Percentiles rank a stretch among this genome's conserved stretches.
Evolutionary conservation across 768 basidiomycete genomes (phyloP).

Genomic region (Boletus rubroflammeus): DNA sequence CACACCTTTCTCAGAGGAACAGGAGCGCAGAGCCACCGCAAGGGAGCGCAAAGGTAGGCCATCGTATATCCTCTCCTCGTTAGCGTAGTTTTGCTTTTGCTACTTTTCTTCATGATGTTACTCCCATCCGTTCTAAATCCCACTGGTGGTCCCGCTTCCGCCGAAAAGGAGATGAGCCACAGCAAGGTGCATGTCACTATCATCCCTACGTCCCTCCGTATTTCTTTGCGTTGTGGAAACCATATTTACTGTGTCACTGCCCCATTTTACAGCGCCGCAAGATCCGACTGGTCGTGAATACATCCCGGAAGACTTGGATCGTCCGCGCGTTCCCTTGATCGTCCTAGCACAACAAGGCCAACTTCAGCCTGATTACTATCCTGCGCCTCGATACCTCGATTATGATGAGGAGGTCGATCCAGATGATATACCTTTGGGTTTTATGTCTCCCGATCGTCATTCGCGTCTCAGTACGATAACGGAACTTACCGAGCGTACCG

Average conservation of each 20-base stretch:
- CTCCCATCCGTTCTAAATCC: constrained; percentile 29
- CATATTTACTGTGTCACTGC: constrained; percentile 20
- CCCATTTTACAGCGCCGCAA: constrained; percentile 19
- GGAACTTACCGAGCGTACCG: constrained; percentile 65
- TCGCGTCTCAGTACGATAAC: constrained; percentile 60
- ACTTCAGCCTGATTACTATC: constrained; percentile 29
- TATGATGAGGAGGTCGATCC: constrained; percentile 24
- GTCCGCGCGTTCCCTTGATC: constrained; percentile 57
- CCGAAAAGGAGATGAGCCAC: constrained; percentile 35
- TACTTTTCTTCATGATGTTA: constrained; percentile 30
- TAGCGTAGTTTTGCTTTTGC: constrained; percentile 36
- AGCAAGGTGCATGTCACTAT: constrained; percentile 57
- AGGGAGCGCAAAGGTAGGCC: constrained; percentile 85
- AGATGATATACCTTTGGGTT: constrained; percentile 33
- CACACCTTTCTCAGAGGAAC: constrained; percentile 51
- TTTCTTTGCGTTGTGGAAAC: constrained; percentile 11
- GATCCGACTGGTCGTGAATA: constrained; percentile 20
- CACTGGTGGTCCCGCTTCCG: constrained; percentile 35
- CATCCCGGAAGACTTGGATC: constrained; percentile 28
- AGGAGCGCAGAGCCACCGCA: constrained; percentile 56
- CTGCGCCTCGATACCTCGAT: constrained; percentile 20
- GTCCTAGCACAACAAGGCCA: constrained; percentile 56
- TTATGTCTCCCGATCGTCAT: constrained; percentile 27
- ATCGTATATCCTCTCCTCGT: constrained; percentile 20
- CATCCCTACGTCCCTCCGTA: constrained; percentile 28